Conservation (phyloP, 2,329 filamentous ascomycete genomes). For the Claviceps maximensis region DNA sequence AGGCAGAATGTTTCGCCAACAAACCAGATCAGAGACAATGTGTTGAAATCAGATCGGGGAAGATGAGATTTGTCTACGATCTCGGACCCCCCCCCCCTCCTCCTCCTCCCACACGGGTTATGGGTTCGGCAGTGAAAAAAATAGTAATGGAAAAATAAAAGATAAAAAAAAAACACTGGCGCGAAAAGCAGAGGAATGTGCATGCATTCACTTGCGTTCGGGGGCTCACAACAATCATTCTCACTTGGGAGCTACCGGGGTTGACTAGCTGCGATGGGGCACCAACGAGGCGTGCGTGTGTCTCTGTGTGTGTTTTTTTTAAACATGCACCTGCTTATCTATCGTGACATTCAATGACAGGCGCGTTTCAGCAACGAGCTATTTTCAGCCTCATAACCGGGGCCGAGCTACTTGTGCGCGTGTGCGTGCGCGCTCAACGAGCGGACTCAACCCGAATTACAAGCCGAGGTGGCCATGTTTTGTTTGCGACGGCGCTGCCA, state of each 20-base stretch:
- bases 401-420: not conserved
- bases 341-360: not conserved
- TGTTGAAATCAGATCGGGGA: not conserved
- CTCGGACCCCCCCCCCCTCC: not conserved
- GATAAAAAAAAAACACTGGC: too few species aligned
- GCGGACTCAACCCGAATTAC: too few species aligned
- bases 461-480: too few species aligned
- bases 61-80: not conserved
- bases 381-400: not conserved
- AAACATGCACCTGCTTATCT: not conserved
- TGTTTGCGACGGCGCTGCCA: too few species aligned
- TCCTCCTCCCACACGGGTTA: not conserved
- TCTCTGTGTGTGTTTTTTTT: too few species aligned
- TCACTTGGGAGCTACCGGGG: not conserved
- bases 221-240: not conserved
- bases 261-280: not conserved
- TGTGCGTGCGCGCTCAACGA: not conserved
- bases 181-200: not conserved
- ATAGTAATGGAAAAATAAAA: too few species aligned
- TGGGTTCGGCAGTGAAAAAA: not conserved
- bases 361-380: not conserved
- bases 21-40: not conserved
- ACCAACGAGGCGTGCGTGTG: too few species aligned
- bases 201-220: not conserved
- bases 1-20: not conserved